These are phyloP conservation scores for Lycium barbarum DNA, from an alignment of 257 asterid species.

Conservation along the genomic window DNA sequence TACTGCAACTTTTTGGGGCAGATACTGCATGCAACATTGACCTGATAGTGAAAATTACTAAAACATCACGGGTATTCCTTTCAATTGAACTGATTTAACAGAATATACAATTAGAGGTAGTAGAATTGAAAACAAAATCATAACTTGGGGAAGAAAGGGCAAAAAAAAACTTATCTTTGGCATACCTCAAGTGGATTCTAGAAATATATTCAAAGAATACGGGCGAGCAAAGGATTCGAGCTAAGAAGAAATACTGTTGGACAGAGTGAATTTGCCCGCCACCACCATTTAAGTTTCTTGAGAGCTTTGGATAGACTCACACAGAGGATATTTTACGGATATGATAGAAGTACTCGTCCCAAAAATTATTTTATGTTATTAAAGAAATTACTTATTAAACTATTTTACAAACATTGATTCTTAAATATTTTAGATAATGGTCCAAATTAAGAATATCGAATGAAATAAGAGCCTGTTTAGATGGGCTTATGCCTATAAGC, in stretches of 20 bases:
- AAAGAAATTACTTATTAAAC: too few species aligned
- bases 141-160: not conserved
- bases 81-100: too few species aligned
- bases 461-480: too few species aligned
- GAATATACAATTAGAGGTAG: not conserved
- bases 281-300: conserved; percentile 12
- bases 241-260: not conserved
- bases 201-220: too few species aligned
- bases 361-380: too few species aligned
- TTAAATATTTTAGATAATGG: too few species aligned
- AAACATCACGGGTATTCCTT: not conserved
- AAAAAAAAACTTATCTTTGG: not conserved
- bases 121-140: conserved; percentile 17
- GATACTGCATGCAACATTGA: conserved; percentile 71
- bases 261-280: conserved; percentile 17
- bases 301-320: not conserved
- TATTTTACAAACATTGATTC: too few species aligned
- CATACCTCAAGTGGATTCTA: conserved; percentile 18
- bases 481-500: too few species aligned
- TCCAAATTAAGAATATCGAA: too few species aligned
- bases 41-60: not conserved
- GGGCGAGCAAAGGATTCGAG: not conserved
- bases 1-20: conserved; percentile 46
- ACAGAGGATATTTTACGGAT: conserved; percentile 1
- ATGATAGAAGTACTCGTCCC: not conserved